These are phyloP conservation scores for Fusarium subtropicale DNA, from an alignment of 2,329 filamentous ascomycete species.

Conservation along the genomic window DNA sequence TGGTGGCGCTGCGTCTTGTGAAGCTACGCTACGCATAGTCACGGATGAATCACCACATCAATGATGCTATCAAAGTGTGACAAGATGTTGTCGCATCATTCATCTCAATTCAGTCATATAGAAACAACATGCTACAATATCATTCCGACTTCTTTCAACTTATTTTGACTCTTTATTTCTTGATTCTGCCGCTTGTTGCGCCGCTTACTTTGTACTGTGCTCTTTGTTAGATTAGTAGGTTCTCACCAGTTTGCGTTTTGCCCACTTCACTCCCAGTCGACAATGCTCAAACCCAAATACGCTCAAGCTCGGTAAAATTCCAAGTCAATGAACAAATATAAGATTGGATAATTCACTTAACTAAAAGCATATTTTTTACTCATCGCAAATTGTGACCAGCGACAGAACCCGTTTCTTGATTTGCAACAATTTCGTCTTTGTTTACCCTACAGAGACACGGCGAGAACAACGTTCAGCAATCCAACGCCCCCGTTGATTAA, in stretches of 20 bases:
- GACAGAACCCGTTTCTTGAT: background rate
- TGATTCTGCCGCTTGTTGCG: background rate
- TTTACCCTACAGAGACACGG: slow-evolving; percentile 8
- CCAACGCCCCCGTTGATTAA: background rate
- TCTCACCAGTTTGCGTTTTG: no score
- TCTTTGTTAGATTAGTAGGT: no score
- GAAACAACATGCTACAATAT: no score
- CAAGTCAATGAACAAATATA: accelerated
- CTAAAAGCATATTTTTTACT: background rate
- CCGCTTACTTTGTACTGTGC: no score
- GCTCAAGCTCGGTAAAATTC: background rate
- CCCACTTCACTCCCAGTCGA: no score
- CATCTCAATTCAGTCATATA: background rate
- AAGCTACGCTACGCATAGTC: background rate
- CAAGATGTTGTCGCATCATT: background rate
- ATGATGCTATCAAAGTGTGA: background rate
- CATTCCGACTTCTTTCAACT: accelerated
- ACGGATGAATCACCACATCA: background rate
- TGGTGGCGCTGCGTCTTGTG: background rate
- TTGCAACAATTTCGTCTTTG: no score
- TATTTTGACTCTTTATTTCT: background rate
- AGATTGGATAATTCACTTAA: accelerated
- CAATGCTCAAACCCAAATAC: background rate
- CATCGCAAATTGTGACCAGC: accelerated
- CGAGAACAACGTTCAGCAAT: background rate